Evolutionary conservation across 2,329 filamentous ascomycete species (phyloP).

Genomic region (Pestalotiopsis sp.): DNA sequence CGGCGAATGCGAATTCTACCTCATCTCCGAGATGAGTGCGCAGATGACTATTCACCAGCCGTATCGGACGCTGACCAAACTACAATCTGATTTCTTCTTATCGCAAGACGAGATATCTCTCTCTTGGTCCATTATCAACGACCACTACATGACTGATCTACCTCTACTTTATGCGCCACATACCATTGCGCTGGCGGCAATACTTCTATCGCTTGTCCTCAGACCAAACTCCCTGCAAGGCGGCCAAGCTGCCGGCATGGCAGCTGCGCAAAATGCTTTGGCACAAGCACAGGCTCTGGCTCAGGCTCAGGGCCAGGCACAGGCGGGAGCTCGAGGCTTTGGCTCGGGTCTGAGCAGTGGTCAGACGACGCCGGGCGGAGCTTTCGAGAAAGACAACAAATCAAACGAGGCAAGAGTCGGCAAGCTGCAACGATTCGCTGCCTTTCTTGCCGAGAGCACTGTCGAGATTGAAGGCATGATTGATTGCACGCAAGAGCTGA

Average conservation of each 20-base stretch:
- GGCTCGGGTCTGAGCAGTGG: slow-evolving; percentile 20
- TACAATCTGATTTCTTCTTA: slow-evolving; percentile 71
- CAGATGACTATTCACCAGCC: slow-evolving; percentile 91
- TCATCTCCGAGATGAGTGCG: slow-evolving; percentile 89
- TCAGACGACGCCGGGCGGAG: slow-evolving; percentile 27
- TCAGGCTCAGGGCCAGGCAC: slow-evolving; percentile 31
- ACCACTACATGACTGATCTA: slow-evolving; percentile 91
- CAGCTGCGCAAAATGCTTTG: slow-evolving; percentile 51
- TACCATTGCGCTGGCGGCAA: slow-evolving; percentile 82
- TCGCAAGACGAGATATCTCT: slow-evolving; percentile 78
- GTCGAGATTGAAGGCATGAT: slow-evolving; percentile 85
- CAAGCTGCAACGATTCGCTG: slow-evolving; percentile 67
- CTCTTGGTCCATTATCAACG: slow-evolving; percentile 85
- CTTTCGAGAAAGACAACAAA: slow-evolving; percentile 43
- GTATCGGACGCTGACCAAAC: slow-evolving; percentile 76
- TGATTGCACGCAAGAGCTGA: slow-evolving; percentile 88
- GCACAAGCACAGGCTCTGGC: slow-evolving; percentile 35
- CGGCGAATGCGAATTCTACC: slow-evolving; percentile 90
- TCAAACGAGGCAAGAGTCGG: slow-evolving; percentile 60
- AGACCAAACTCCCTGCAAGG: slow-evolving; percentile 52
- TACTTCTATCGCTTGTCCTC: slow-evolving; percentile 82
- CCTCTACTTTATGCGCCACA: slow-evolving; percentile 86
- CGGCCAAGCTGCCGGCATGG: slow-evolving; percentile 44
- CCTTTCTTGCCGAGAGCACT: slow-evolving; percentile 84
- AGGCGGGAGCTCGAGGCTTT: slow-evolving; percentile 28